Base-by-base conservation (phyloP, 257 asterid species). In the Perilla frutescens region DNA sequence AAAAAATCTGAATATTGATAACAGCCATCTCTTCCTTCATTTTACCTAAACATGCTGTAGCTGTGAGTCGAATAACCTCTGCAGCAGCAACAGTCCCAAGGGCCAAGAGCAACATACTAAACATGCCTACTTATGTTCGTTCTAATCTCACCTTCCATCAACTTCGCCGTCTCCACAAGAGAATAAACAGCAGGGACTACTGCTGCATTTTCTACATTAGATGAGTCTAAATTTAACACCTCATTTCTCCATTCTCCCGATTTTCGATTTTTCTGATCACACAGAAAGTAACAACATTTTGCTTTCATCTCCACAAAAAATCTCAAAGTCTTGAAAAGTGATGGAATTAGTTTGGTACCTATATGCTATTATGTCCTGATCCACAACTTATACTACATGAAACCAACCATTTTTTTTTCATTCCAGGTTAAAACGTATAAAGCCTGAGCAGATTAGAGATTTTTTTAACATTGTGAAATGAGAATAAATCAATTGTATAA, bases 51-150 rank as follows among this genome's bases (percentile, higher is more conserved):
- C 79, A 78, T 45, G 90, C 72, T 1, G 84, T 83, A 40, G 88
- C 58, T 3, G 95, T 87, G 77, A 88, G 93, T 13, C 96, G 91
- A 45, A 86, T 97, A 63, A 88, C 96, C 85, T 87, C 97, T 2
- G 96, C 97, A 39, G 98, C 97, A 36, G 76, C 89, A 26, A 97
- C 95, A 40, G 97, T 88, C 39, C n/a, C n/a, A n/a, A n/a, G n/a
- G n/a, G n/a, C 96, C 95, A 56, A 91, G 58, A 53, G 96, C 92
- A 69, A 88, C 97, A 6, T 96, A 88, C 68, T 88, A 88, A 70
- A 91, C 96, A n/a, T 88, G 95, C 67, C 84, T 79, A 51, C 69
- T 90, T 84, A n/a, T 90, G 95, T 79, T 86, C 93, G 75, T 84
- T n/a, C n/a, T n/a, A n/a, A n/a, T 78, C 76, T 91, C 88, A 0